Percentiles rank a stretch among this genome's conserved stretches.
These are phyloP conservation scores for Globisporangium emineosum DNA, from an alignment of 352 stramenopile genomes.

Conservation along the genomic window DNA sequence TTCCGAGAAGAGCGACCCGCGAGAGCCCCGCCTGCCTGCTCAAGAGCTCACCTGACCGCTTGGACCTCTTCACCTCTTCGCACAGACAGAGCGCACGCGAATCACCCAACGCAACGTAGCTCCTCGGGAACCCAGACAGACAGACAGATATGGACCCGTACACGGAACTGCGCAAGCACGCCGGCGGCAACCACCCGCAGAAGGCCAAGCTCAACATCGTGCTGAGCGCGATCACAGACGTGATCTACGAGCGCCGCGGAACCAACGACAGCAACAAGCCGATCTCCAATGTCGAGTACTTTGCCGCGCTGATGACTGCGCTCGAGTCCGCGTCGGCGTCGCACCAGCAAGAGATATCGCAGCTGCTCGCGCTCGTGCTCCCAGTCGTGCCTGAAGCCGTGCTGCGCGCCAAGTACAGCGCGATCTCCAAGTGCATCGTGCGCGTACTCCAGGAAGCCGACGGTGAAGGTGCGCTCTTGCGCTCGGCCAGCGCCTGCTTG, in stretches of 20 bases:
- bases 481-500: conserved; percentile 63
- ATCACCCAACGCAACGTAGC: background rate
- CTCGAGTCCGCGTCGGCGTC: conserved; percentile 68
- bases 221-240: conserved; percentile 74
- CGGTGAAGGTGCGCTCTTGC: conserved; percentile 56
- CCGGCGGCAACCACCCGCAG: conserved; percentile 68
- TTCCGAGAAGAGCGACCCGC: conserved; percentile 8
- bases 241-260: conserved; percentile 75
- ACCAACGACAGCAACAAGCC: conserved; percentile 21
- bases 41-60: background rate
- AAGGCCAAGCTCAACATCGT: conserved; percentile 86
- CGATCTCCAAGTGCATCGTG: conserved; percentile 64
- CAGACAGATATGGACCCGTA: conserved; percentile 60
- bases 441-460: conserved; percentile 70
- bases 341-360: conserved; percentile 75
- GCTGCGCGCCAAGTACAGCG: conserved; percentile 75
- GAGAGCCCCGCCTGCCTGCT: background rate
- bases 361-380: conserved; percentile 76
- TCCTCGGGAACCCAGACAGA: background rate
- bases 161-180: conserved; percentile 77
- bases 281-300: conserved; percentile 84
- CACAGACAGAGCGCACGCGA: background rate
- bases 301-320: conserved; percentile 84
- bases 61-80: background rate
- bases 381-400: conserved; percentile 68